Evolutionary conservation across 1,284 basidiomycete genomes (phyloP).

Genomic region (Schizophyllum commune): DNA sequence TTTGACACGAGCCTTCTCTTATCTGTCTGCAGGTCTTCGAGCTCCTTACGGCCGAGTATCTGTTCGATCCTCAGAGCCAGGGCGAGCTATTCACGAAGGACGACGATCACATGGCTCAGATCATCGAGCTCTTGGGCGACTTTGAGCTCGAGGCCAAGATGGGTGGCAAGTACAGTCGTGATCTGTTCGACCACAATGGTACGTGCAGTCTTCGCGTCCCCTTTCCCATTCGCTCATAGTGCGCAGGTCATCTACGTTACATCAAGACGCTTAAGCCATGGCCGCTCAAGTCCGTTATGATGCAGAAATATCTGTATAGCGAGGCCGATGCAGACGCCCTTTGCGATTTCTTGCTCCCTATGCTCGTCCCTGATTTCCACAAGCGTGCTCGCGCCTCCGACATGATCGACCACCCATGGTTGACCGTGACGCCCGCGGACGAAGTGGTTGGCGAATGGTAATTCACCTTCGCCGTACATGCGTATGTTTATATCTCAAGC

Average conservation of each 20-base stretch:
- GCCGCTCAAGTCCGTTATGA: slow-evolving; percentile 78
- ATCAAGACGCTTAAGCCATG: slow-evolving; percentile 78
- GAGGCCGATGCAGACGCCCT: slow-evolving; percentile 51
- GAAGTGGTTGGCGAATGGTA: slow-evolving; percentile 41
- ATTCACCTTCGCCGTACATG: slow-evolving; percentile 5
- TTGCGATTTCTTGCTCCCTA: slow-evolving; percentile 71
- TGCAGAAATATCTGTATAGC: slow-evolving; percentile 75
- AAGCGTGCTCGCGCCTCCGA: slow-evolving; percentile 67
- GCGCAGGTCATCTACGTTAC: slow-evolving; percentile 57
- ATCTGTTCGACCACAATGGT: slow-evolving; percentile 79
- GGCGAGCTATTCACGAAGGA: slow-evolving; percentile 84
- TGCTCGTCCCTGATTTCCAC: slow-evolving; percentile 69
- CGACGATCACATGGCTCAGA: slow-evolving; percentile 92
- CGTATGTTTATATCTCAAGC: not conserved
- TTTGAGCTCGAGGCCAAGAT: slow-evolving; percentile 52
- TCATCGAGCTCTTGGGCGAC: slow-evolving; percentile 82
- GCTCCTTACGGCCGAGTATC: slow-evolving; percentile 78
- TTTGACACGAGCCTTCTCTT: not conserved
- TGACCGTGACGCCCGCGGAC: slow-evolving; percentile 44
- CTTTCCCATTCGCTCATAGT: not conserved
- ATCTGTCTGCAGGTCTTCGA: slow-evolving; percentile 52
- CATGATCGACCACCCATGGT: slow-evolving; percentile 69
- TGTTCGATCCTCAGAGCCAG: slow-evolving; percentile 83
- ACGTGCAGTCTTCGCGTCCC: slow-evolving; percentile 16
- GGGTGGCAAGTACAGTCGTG: slow-evolving; percentile 77